A percentile compares a stretch with the other conserved stretches of the same genome.
These are phyloP conservation scores for Xylariales sp. DNA, from an alignment of 2,329 filamentous ascomycete genomes.

Conservation along the genomic window DNA sequence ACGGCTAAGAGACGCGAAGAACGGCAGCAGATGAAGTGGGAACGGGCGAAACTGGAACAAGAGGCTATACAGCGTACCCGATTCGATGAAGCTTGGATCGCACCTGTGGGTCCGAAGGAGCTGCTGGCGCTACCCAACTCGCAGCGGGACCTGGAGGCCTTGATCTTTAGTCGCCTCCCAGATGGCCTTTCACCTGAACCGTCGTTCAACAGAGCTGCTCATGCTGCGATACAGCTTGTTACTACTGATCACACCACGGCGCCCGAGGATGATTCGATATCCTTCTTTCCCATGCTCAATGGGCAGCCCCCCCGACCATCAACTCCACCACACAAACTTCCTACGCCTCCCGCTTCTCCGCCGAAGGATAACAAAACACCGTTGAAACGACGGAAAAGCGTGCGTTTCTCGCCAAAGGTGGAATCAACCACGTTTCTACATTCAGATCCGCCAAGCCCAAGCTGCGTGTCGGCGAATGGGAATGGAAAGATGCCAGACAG, in stretches of 20 bases:
- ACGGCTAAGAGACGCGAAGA: constrained; percentile 75
- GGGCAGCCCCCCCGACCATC: constrained; percentile 10
- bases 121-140: constrained; percentile 56
- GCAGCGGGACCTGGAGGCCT: constrained; percentile 26
- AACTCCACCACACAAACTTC: constrained; percentile 10
- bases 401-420: constrained; percentile 65
- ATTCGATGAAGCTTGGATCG: constrained; percentile 38
- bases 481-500: constrained; percentile 16
- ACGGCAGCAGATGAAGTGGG: constrained; percentile 80
- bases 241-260: neutral
- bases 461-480: constrained; percentile 19
- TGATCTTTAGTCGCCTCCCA: constrained; percentile 12
- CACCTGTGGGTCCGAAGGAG: constrained; percentile 42
- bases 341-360: constrained; percentile 12
- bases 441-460: constrained; percentile 47
- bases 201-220: neutral
- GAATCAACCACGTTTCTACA: constrained; percentile 58
- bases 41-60: constrained; percentile 81
- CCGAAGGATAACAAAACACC: constrained; percentile 8
- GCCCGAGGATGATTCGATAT: neutral
- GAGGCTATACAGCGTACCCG: constrained; percentile 73
- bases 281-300: constrained; percentile 5
- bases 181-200: constrained; percentile 7
- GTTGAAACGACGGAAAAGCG: constrained; percentile 53
- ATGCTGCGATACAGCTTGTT: neutral